phyloP scores from a whole-genome alignment of 495 filamentous ascomycete species.

The Neurospora hispaniola region DNA sequence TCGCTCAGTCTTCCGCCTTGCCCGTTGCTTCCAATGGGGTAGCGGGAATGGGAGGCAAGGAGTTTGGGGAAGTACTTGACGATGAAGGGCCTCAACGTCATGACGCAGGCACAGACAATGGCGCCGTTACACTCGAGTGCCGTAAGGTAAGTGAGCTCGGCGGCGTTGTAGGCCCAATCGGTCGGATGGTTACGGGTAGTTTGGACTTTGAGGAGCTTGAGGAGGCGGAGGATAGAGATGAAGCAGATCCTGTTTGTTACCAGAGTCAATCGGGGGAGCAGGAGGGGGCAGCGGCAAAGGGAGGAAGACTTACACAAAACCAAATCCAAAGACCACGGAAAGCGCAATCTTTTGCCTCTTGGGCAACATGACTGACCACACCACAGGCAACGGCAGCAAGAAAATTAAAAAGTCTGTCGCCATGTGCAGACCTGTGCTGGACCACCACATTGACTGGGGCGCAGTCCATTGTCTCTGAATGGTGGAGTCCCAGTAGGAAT shows the following conservation, averaged over 20 bases:
- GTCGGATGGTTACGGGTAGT: constrained; percentile 2
- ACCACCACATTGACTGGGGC: constrained; percentile 21
- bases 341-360: constrained; percentile 24
- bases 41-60: constrained; percentile 9
- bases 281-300: no score
- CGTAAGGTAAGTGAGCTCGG: constrained; percentile 32
- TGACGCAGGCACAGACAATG: constrained; percentile 32
- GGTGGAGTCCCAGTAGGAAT: constrained; percentile 22
- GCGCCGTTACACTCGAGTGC: constrained; percentile 32
- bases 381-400: constrained; percentile 25
- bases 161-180: constrained; percentile 21
- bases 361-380: constrained; percentile 28
- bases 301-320: constrained; percentile 15
- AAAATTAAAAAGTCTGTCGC: constrained; percentile 28
- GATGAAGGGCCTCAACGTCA: constrained; percentile 24
- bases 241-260: constrained; percentile 15
- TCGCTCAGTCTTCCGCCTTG: neutral
- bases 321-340: constrained; percentile 25
- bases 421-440: constrained; percentile 25
- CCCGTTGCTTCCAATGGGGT: neutral
- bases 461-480: constrained; percentile 17
- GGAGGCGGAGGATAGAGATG: constrained; percentile 25
- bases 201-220: constrained; percentile 14
- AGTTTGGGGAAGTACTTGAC: constrained; percentile 24
- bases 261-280: no score